A percentile compares a stretch with the other conserved stretches of the same genome.
Conservation (phyloP, 2,329 filamentous ascomycete genomes). For the Fusarium albidum region DNA sequence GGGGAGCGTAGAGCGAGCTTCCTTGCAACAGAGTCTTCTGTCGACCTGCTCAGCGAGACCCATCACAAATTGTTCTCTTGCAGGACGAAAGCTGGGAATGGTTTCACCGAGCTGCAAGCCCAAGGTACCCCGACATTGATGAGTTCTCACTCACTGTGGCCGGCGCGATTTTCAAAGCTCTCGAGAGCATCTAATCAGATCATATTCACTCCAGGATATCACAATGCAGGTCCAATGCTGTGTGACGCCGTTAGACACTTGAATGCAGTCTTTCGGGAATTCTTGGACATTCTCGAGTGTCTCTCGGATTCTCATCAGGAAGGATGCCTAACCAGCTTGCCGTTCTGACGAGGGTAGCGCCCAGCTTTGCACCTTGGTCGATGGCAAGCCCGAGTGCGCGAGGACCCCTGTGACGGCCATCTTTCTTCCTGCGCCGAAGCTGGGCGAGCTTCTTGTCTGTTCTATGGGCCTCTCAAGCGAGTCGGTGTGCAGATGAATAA, state of each 20-base stretch:
- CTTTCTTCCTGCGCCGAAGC: background rate
- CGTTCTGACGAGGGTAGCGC: background rate
- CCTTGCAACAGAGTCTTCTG: too few relatives aligned
- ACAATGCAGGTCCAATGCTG: conserved; percentile 32
- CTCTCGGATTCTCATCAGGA: background rate
- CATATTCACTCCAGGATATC: conserved; percentile 11
- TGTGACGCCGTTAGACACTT: conserved; percentile 25
- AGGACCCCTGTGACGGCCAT: background rate
- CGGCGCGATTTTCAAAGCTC: conserved; percentile 23
- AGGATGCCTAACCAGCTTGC: too few relatives aligned
- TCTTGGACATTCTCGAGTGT: conserved; percentile 24
- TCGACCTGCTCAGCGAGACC: background rate
- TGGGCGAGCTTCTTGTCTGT: background rate
- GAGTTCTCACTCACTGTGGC: background rate
- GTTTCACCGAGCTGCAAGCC: background rate
- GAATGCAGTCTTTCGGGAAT: conserved; percentile 23
- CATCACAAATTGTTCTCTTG: background rate
- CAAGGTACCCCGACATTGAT: background rate
- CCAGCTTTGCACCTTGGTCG: background rate
- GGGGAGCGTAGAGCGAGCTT: background rate
- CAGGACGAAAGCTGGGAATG: background rate
- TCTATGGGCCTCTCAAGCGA: background rate
- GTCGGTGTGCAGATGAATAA: background rate
- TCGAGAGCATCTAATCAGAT: conserved; percentile 21
- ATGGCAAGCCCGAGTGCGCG: background rate